phyloP scores from a whole-genome alignment of 768 basidiomycete species.

The Phallus indusiatus region DNA sequence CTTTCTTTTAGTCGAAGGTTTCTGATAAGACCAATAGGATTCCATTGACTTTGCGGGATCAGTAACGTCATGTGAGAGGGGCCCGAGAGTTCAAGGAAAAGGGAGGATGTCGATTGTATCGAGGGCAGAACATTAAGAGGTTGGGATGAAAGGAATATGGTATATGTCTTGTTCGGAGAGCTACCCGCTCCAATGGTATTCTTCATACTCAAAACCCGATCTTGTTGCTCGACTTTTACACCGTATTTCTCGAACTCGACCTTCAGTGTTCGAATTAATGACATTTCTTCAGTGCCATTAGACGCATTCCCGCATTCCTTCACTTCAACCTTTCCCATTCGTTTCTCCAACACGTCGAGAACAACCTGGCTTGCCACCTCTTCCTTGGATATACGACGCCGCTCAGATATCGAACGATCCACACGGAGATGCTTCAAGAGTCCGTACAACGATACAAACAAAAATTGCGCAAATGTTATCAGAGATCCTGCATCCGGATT shows the following conservation, averaged over 20 bases:
- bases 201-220: not conserved
- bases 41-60: not conserved
- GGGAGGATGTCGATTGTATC: not conserved
- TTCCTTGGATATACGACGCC: not conserved
- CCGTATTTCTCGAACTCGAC: not conserved
- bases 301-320: not conserved
- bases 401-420: not conserved
- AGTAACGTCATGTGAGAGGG: conserved; percentile 14
- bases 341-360: not conserved
- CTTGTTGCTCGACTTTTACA: not conserved
- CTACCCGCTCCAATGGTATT: not conserved
- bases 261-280: not conserved
- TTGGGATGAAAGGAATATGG: not conserved
- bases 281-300: not conserved
- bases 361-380: not conserved
- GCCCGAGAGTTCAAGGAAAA: not conserved
- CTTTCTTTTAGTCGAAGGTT: conserved; percentile 43
- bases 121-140: not conserved
- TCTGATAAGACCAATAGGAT: not conserved
- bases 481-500: conserved; percentile 69
- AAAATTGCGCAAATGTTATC: conserved; percentile 82
- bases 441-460: conserved; percentile 65
- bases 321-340: not conserved
- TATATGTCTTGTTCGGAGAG: not conserved
- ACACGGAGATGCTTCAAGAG: conserved; percentile 43